Evolutionary conservation across 2,329 filamentous ascomycete genomes (phyloP), one percentile per base, ranked within the genome.

Genomic region (Cadophora luteo-olivacea): DNA sequence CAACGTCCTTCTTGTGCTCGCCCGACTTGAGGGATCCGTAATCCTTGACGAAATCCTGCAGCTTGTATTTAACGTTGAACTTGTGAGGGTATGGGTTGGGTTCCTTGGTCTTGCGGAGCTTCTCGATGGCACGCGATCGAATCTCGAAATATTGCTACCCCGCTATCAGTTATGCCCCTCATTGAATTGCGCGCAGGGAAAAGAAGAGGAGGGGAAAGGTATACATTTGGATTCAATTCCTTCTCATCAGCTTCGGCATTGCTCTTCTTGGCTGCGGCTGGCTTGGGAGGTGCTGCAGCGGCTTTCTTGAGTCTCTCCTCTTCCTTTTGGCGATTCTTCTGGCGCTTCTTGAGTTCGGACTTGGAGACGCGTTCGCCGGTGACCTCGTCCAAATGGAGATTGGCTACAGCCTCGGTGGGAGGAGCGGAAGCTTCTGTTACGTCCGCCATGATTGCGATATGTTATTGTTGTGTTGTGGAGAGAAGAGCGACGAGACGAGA

Each of bases 111-210:
- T 90, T 84, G 77, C 91, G 87, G 72, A 95, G 86, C 76, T 91
- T 91, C 81, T 92, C 91, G 84, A 97, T 89, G 74, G 87, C 87
- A 75, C 92, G 89, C 77, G 91, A 97, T 72, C 96, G 92, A 79
- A 98, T 97, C 84, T 99, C 96, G 80, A 97, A 97, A 85, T 98
- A 99, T 90, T 92, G 90, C 88, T 91, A 68, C 69, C 58, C 70
- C 66, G 67, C 67, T 68, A 67, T 77, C 48, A 72, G 69, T 67
- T 19, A 45, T 22, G 48, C 49, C 48, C 49, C 29, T 24, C 49
- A 54, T 54, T 32, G 14, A 5, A 22, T 19, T 5, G 5, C 41
- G 11, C 41, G 14, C 19, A 12, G n/a, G 2, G 32, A 7, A 32
- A 36, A 41, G 48, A 24, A 19, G 25, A n/a, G 24, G 12, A 49